Base-by-base conservation (phyloP, 1,284 basidiomycete genomes). In the Cutaneotrichosporon sp. region DNA sequence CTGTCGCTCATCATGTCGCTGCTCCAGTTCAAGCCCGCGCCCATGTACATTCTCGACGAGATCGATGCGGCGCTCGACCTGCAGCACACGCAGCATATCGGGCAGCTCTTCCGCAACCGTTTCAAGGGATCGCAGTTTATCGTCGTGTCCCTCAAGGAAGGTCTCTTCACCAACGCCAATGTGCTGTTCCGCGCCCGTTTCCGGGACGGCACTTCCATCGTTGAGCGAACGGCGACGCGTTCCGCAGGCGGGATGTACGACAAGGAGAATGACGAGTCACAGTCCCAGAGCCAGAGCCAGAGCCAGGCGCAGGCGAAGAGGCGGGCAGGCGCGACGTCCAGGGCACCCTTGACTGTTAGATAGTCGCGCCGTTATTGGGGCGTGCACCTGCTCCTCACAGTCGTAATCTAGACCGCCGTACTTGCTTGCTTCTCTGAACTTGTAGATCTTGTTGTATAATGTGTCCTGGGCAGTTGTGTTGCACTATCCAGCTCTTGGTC, bases 31-130 rank as follows among this genome's bases (percentile, higher is more conserved):
- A 97, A 97, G 71, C 92, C 94, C 2, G 93, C 94, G n/a, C 96
- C 92, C 0, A 94, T 98, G 90, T 97, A 98, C 75, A 97, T 98
- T 68, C 82, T 98, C 20, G 96, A 98, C 76, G 96, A 98, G 77
- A 96, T 98, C 64, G 92, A 97, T 75, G 91, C 93, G 0, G 93
- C 93, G 5, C 82, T 97, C 39, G 94, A 98, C 76, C 78, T 97
- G 20, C 92, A 90, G 43, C 93, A 97, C 68, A 97, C 94, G 8
- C 87, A 96, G 67, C 90, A 97, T 74, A 97, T 98, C 58, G 94
- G 94, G 22, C 90, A 93, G 64, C 82, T 97, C 16, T 97, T 97
- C 82, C 82, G 88, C 44, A 94, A 86, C 42, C 84, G 96, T n/a
- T 99, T 99, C 82, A 90, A 90, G 74, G 94, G 94, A 42, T 61